Base-by-base conservation (phyloP, 2,329 filamentous ascomycete species). In the Myriosclerotinia curreyana region DNA sequence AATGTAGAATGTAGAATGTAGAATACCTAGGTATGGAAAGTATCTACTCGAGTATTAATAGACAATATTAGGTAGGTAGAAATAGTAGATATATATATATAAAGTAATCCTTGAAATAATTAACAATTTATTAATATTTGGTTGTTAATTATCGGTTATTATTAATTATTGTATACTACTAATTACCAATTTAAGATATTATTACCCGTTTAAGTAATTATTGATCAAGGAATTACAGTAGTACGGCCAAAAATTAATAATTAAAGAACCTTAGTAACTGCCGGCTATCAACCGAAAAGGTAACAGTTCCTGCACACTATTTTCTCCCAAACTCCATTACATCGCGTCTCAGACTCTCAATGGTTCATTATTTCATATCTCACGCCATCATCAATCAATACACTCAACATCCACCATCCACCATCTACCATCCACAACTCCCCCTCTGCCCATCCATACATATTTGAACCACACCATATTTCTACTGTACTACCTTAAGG, bases 221-320 rank as follows among this genome's bases (percentile, higher is more conserved):
- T n/a, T n/a, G n/a, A n/a, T n/a, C n/a, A n/a, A n/a, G n/a, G n/a
- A n/a, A n/a, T n/a, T n/a, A n/a, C n/a, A n/a, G n/a, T n/a, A n/a
- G 42, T 36, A 17, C 55, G 36, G 42, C 55, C 25, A 28, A 20
- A 20, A 44, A 15, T 38, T 20, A 25, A 48, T 22, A 25, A 48
- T 58, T 58, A 58, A 28, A 48, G 55, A 12, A 48, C n/a, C n/a
- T n/a, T n/a, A n/a, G n/a, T n/a, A 8, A 36, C 28, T 48, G 31
- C 55, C 55, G 55, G 28, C 14, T 34, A 58, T 58, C 55, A 58
- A 36, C 42, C 55, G 55, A 58, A 58, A 22, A 49, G 28, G 55
- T 7, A 36, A 58, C 42, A 58, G 28, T 36, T 58, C 55, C 42
- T 58, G 42, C 28, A 46, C 42, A 42, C 55, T 36, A 58, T 55